phyloP scores from a whole-genome alignment of 1,284 basidiomycete genomes.

The Tilletia walkeri region DNA sequence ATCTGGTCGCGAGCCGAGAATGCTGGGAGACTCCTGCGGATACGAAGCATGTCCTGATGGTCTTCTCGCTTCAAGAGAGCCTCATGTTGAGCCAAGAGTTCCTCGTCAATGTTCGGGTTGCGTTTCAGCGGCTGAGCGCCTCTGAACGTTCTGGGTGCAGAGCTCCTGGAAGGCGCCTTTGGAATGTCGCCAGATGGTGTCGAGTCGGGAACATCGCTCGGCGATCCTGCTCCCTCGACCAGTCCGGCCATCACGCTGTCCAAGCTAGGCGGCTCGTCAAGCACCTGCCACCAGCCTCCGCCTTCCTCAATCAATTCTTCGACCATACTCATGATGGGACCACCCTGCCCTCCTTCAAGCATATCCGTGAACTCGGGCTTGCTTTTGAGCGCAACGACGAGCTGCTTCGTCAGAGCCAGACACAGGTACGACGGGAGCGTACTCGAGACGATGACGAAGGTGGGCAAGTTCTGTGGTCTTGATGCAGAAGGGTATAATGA shows the following conservation, averaged over 20 bases:
- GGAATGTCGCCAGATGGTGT: neutral
- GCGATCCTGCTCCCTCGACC: constrained; percentile 8
- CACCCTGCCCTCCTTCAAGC: constrained; percentile 67
- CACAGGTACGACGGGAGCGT: constrained; percentile 78
- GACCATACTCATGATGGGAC: constrained; percentile 73
- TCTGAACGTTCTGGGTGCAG: neutral
- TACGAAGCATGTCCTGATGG: constrained; percentile 21
- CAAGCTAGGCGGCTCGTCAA: constrained; percentile 53
- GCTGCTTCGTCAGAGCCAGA: constrained; percentile 72
- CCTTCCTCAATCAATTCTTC: constrained; percentile 61
- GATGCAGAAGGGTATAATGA: constrained; percentile 56
- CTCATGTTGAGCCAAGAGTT: constrained; percentile 65
- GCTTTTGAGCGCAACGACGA: constrained; percentile 40
- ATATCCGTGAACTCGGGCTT: constrained; percentile 62
- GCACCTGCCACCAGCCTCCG: constrained; percentile 33
- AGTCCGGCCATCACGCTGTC: constrained; percentile 49
- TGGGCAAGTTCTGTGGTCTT: constrained; percentile 61
- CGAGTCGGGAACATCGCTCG: neutral
- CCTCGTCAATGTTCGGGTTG: constrained; percentile 61
- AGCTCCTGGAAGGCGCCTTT: neutral
- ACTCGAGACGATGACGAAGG: constrained; percentile 73
- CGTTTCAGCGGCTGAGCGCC: constrained; percentile 40
- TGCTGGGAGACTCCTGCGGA: constrained; percentile 67
- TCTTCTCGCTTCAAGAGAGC: constrained; percentile 60
- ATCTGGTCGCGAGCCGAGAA: constrained; percentile 76